Conservation (phyloP, 768 basidiomycete genomes). For the Russula sp. region DNA sequence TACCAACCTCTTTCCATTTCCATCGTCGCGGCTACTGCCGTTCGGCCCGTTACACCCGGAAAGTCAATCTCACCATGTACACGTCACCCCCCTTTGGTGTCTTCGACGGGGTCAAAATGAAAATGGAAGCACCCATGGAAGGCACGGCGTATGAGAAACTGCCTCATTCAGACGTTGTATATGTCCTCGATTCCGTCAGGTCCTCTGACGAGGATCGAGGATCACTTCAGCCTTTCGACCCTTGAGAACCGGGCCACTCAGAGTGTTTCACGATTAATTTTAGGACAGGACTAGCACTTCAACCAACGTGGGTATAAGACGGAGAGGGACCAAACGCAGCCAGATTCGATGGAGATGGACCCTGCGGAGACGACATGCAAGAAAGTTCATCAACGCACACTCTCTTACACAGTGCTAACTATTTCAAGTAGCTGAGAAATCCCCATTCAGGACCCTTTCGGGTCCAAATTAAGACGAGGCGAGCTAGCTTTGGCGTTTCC, state of each 20-base stretch:
- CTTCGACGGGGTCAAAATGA: conserved; percentile 11
- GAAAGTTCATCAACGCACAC: conserved; percentile 9
- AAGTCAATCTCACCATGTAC: no score
- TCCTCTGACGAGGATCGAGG: no score
- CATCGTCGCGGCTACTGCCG: not conserved
- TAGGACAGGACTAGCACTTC: no score
- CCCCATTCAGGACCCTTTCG: not conserved
- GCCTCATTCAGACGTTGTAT: not conserved
- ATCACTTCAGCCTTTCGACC: no score
- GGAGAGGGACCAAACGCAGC: not conserved
- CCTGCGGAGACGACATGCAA: not conserved
- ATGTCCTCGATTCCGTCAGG: not conserved
- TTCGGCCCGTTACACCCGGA: not conserved
- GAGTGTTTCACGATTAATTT: no score
- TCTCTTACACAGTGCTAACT: conserved; percentile 8
- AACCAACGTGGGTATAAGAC: not conserved
- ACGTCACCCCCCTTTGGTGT: not conserved
- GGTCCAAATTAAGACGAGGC: not conserved
- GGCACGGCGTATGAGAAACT: conserved; percentile 16
- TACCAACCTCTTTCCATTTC: not conserved
- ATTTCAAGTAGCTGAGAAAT: conserved; percentile 12
- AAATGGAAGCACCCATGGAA: conserved; percentile 9
- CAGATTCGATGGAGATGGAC: conserved; percentile 9
- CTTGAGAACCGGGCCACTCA: no score
- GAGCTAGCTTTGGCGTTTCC: not conserved